These are phyloP conservation scores for Galium porrigens DNA, from an alignment of 305 asterid genomes.

Conservation along the genomic window DNA sequence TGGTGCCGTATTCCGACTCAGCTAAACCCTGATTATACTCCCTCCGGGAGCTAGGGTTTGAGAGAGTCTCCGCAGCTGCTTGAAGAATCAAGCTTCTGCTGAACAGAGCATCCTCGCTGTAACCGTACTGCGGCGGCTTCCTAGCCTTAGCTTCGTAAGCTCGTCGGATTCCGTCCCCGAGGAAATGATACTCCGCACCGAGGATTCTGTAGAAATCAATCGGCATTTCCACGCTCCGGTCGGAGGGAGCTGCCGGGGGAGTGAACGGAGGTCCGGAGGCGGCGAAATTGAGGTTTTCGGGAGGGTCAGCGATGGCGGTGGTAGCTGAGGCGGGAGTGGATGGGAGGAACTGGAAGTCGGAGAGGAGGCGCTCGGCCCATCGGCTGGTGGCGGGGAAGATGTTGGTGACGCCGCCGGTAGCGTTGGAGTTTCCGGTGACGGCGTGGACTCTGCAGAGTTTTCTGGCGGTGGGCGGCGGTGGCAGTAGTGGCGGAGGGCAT, in stretches of 20 bases:
- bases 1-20: slow-evolving; percentile 53
- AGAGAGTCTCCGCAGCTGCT: slow-evolving; percentile 85
- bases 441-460: slow-evolving; percentile 37
- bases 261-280: slow-evolving; percentile 31
- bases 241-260: slow-evolving; percentile 49
- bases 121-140: slow-evolving; percentile 79
- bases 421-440: slow-evolving; percentile 37
- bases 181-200: slow-evolving; percentile 85
- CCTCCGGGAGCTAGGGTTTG: slow-evolving; percentile 55
- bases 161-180: slow-evolving; percentile 82
- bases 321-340: slow-evolving; percentile 33
- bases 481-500: slow-evolving; percentile 27
- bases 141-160: slow-evolving; percentile 70
- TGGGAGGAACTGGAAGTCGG: slow-evolving; percentile 88
- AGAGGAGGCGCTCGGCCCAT: slow-evolving; percentile 96
- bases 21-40: slow-evolving; percentile 73
- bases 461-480: slow-evolving; percentile 15
- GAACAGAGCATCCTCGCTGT: slow-evolving; percentile 65
- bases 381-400: slow-evolving; percentile 39
- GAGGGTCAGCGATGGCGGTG: slow-evolving; percentile 16
- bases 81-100: slow-evolving; percentile 79
- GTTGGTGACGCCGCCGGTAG: slow-evolving; percentile 7
- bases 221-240: slow-evolving; percentile 67
- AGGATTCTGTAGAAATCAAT: slow-evolving; percentile 71
- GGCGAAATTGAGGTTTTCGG: slow-evolving; percentile 22